Conservation (phyloP, 148 eudicot genomes). For the Arbutus unedo region DNA sequence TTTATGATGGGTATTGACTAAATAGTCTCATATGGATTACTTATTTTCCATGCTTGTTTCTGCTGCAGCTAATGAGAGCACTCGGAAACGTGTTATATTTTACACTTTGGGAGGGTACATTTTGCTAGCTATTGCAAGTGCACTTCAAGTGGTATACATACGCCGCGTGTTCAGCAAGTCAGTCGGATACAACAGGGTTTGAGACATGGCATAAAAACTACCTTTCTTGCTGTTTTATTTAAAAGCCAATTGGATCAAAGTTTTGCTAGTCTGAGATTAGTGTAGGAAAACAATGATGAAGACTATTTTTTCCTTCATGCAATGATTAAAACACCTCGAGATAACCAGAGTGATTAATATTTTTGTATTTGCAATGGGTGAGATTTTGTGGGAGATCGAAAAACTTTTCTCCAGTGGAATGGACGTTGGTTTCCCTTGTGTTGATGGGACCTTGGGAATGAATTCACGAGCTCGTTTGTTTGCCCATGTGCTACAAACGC, state of each 20-base stretch:
- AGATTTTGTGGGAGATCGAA: background rate
- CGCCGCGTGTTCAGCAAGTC: constrained; percentile 56
- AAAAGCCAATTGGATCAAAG: background rate
- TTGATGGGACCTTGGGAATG: background rate
- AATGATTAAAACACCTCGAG: background rate
- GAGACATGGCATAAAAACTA: background rate
- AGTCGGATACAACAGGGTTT: constrained; percentile 54
- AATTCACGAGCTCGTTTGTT: background rate
- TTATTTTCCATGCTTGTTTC: constrained; percentile 8
- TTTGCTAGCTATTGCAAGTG: constrained; percentile 51
- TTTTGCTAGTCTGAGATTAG: background rate
- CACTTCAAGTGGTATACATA: constrained; percentile 52
- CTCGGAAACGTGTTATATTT: constrained; percentile 52
- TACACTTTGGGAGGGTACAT: constrained; percentile 60
- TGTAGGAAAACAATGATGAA: background rate
- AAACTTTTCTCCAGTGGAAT: background rate
- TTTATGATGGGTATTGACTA: background rate
- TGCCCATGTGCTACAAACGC: no score
- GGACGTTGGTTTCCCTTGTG: background rate
- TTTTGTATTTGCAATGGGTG: background rate
- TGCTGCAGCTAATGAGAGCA: constrained; percentile 62
- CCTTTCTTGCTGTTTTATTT: background rate
- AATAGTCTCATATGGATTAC: background rate
- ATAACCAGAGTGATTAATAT: background rate
- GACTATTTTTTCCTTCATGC: background rate